phyloP scores from a whole-genome alignment of 1,284 basidiomycete genomes.

The Austroboletus novae-zelandiae region DNA sequence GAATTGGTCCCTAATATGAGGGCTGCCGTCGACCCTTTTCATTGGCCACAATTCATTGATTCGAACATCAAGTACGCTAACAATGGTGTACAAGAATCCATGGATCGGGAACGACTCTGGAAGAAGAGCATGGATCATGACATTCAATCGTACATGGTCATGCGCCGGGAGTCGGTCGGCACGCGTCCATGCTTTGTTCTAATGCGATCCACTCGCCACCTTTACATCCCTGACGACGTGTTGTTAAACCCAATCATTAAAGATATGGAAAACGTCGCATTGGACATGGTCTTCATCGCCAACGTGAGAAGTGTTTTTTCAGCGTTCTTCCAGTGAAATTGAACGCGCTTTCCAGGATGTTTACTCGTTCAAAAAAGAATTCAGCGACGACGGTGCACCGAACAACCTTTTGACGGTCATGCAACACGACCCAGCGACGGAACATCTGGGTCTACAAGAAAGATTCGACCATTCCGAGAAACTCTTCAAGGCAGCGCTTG shows the following conservation, averaged over 20 bases:
- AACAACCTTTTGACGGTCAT: slow-evolving; percentile 28
- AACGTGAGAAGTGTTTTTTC: slow-evolving; percentile 18
- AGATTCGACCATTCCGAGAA: slow-evolving; percentile 15
- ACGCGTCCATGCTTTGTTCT: slow-evolving; percentile 29
- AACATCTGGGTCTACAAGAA: slow-evolving; percentile 18
- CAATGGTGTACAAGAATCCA: slow-evolving; percentile 24
- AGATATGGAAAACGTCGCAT: slow-evolving; percentile 28
- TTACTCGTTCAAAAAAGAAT: slow-evolving; percentile 31
- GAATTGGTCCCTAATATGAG: slow-evolving; percentile 26
- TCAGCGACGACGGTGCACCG: slow-evolving; percentile 25
- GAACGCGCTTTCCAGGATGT: slow-evolving; percentile 20
- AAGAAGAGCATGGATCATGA: slow-evolving; percentile 11
- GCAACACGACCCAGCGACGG: slow-evolving; percentile 16
- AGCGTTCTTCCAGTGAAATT: not conserved
- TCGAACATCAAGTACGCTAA: slow-evolving; percentile 20
- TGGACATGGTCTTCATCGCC: slow-evolving; percentile 29
- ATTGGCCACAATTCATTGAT: slow-evolving; percentile 30
- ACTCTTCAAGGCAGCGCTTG: slow-evolving; percentile 16
- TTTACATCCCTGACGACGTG: slow-evolving; percentile 27
- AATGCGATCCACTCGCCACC: slow-evolving; percentile 28
- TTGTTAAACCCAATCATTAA: slow-evolving; percentile 18
- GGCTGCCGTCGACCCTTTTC: slow-evolving; percentile 23
- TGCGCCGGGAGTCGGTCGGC: slow-evolving; percentile 28
- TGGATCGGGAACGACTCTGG: slow-evolving; percentile 24
- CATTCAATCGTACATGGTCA: slow-evolving; percentile 29